These are phyloP conservation scores for Lactarius sp. DNA, from an alignment of 768 basidiomycete genomes.

Conservation along the genomic window DNA sequence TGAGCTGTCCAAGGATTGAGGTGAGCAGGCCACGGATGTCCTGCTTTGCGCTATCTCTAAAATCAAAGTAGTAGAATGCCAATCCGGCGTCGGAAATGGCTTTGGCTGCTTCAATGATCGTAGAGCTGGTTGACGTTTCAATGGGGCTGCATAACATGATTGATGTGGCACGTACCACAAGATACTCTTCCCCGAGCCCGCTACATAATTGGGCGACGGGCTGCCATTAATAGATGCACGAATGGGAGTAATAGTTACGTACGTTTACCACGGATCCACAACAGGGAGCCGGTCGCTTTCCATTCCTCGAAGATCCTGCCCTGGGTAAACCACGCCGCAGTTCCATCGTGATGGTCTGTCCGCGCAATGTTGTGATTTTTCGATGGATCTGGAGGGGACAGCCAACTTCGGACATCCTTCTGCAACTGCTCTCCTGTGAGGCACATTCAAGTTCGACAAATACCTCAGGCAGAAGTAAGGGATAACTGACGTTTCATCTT, in stretches of 20 bases:
- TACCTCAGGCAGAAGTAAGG: no score
- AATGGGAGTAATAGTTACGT: not conserved
- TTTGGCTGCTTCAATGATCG: not conserved
- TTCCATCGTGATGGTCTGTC: not conserved
- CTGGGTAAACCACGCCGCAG: not conserved
- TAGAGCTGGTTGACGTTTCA: not conserved
- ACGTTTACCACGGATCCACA: conserved; percentile 1
- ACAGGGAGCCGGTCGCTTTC: not conserved
- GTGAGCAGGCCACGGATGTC: not conserved
- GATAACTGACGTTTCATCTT: no score
- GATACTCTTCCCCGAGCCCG: not conserved
- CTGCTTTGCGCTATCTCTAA: not conserved
- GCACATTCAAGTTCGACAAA: no score
- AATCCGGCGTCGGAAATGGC: not conserved
- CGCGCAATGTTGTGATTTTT: not conserved
- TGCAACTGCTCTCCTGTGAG: not conserved
- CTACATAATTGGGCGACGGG: not conserved
- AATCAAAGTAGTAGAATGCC: not conserved
- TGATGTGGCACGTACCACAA: not conserved
- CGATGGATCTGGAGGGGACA: not conserved
- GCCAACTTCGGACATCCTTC: not conserved
- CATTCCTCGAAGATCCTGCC: not conserved
- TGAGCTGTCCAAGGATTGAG: not conserved
- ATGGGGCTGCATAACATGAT: not conserved
- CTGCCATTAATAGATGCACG: not conserved